Percentiles rank a stretch among this genome's conserved stretches.
These are phyloP conservation scores for Podaxis pistillaris DNA, from an alignment of 768 basidiomycete species.

Conservation along the genomic window DNA sequence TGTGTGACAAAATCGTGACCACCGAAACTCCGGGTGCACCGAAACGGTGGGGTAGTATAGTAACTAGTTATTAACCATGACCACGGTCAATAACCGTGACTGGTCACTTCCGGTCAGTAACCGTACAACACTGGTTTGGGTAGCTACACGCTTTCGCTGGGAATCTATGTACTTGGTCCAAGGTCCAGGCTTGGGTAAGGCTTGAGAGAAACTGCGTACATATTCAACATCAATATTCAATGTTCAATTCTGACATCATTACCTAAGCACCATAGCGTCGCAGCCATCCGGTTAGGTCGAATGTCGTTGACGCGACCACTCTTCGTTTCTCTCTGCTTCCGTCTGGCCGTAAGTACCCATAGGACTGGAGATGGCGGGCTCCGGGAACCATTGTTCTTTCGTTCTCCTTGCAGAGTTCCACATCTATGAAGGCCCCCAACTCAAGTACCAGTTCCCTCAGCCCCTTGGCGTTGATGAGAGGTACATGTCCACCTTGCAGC, in stretches of 20 bases:
- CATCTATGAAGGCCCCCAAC: conserved; percentile 89
- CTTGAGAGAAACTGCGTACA: no score
- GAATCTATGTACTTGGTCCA: no score
- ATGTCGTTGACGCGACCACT: neutral
- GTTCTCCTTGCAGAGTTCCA: conserved; percentile 98
- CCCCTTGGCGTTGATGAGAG: conserved; percentile 93
- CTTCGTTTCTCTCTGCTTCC: neutral
- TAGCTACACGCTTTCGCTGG: no score
- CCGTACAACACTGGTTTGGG: no score
- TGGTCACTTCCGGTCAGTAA: no score
- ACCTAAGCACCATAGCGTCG: neutral
- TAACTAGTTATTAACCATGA: no score
- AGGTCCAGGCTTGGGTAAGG: no score
- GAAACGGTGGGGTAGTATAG: no score
- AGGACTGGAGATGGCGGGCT: conserved; percentile 45
- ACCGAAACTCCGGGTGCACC: no score
- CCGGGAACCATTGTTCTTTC: conserved; percentile 83
- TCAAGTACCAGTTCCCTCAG: conserved; percentile 95
- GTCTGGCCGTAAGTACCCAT: neutral
- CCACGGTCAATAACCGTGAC: no score
- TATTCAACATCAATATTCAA: no score
- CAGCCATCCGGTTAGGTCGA: neutral
- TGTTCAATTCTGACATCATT: neutral
- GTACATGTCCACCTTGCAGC: conserved; percentile 35
- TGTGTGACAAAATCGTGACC: no score